Base-by-base conservation (phyloP, 495 filamentous ascomycete species). In the Halenospora varia region DNA sequence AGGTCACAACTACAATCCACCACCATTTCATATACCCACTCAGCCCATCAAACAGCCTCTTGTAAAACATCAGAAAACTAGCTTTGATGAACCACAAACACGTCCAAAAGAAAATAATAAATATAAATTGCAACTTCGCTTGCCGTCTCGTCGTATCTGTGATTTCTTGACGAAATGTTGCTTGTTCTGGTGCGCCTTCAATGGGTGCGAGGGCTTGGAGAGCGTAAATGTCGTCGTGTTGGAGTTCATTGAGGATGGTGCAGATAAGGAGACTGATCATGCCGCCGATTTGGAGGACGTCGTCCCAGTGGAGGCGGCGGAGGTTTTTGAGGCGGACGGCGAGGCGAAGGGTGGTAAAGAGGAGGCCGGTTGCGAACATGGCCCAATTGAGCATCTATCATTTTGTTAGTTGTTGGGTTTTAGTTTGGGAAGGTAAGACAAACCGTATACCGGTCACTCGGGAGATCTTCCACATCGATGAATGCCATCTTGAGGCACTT, bases 21-120 rank as follows among this genome's bases (percentile, higher is more conserved):
- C 51, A 53, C 51, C 51, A 35, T 13, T 35, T 35, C 40, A 55
- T 55, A 19, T 55, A 55, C 1, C 41, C 53, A 3, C 29, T 2
- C n/a, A 55, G n/a, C 10, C 13, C 15, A n/a, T 4, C 2, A 25
- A 55, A 55, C 15, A 55, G 22, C 11, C 53, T 23, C 25, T 41
- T 17, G 23, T 55, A 55, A 25, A 55, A 55, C 23, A 25, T 29
- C 42, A 55, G 24, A 3, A 55, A 26, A 9, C 40, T 46, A 2
- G 11, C 53, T 20, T 55, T 55, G n/a, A 55, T 48, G 10, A 4
- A 24, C 53, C 53, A 55, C 10, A 55, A 29, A 11, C 40, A 46
- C 3, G 41, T 25, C 53, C 53, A 55, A 23, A 55, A 55, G 8
- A 55, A 4, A 23, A 55, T 46, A 3, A 55, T 47, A 17, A 55